Conservation (phyloP, 2,329 filamentous ascomycete genomes). For the Verticillium dahliae region DNA sequence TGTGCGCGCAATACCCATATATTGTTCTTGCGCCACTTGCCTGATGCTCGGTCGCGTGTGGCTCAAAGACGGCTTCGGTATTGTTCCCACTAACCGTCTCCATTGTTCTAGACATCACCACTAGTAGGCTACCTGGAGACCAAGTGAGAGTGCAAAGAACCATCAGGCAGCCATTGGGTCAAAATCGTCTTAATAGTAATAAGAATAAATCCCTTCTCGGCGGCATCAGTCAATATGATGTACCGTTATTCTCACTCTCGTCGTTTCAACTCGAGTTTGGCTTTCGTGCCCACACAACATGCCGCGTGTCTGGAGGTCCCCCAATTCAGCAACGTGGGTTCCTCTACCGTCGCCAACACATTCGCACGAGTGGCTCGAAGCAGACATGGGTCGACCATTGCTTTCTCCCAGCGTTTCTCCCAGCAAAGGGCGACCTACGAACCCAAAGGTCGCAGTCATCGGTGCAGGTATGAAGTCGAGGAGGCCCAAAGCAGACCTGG, state of each 20-base stretch:
- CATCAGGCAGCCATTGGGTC: too few relatives aligned
- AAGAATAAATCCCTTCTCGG: too few relatives aligned
- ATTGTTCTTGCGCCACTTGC: not conserved
- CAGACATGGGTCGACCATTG: not conserved
- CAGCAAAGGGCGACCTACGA: not conserved
- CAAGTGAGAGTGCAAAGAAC: not conserved
- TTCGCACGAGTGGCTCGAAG: not conserved
- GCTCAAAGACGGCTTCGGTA: not conserved
- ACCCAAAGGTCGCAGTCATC: slow-evolving; percentile 11
- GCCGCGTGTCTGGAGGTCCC: not conserved
- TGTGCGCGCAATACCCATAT: not conserved
- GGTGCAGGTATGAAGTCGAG: slow-evolving; percentile 10
- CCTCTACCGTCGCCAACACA: not conserved
- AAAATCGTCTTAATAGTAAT: too few relatives aligned
- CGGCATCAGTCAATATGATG: not conserved
- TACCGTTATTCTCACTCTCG: not conserved
- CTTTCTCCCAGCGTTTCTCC: not conserved
- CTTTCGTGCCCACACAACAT: not conserved
- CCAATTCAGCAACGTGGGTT: not conserved
- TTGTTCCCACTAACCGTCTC: not conserved
- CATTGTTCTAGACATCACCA: not conserved
- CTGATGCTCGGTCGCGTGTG: not conserved
- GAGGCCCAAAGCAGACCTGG: not conserved
- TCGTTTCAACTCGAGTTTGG: not conserved
- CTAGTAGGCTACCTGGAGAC: not conserved